Evolutionary conservation across 495 filamentous ascomycete species (phyloP), one percentile per base, ranked within the genome.

Genomic region (Thozetella sp.): DNA sequence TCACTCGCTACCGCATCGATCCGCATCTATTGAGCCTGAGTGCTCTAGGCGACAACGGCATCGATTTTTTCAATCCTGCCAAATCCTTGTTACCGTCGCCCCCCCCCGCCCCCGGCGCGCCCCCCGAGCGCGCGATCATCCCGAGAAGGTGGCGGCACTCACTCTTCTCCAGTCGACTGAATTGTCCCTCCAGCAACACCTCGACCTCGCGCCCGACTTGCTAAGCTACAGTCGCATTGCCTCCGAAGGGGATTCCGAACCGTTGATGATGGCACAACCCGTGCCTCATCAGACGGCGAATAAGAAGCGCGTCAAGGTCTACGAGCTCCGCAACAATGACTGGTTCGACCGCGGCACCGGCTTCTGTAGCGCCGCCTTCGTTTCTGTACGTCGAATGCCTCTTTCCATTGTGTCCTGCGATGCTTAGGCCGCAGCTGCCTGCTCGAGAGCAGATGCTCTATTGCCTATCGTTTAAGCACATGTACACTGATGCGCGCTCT

Each of bases 271-370:
- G 93, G 93, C 93, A 84, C 88, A 93, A 83, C 86, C 89, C 68
- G 85, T 92, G 80, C 85, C 85, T 81, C 83, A 86, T 82, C 88
- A 90, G 75, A 85, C 89, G 68, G 88, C 89, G 79, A 91, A 93
- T 76, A 92, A 90, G 84, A 96, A 93, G 82, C 90, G 95, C 81
- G 95, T 99, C 66, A 99, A 99, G 82, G 95, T 99, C 66, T 99
- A 99, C 75, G 95, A 99, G 79, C 84, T 99, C 62, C 91, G 89
- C 67, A 92, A 97, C 76, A 97, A 95, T 83, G 96, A 99, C 84
- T 99, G 95, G 95, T 97, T 93, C 72, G 95, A 99, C 77, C 83
- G 96, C 60, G 95, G 95, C 54, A 99, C 95, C 20, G 95, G 95
- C 50, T 98, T 97, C 74, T 99, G 95, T 74, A 90, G 83, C 23